phyloP scores from a whole-genome alignment of 2,329 filamentous ascomycete genomes.

The Claviceps sorghi region DNA sequence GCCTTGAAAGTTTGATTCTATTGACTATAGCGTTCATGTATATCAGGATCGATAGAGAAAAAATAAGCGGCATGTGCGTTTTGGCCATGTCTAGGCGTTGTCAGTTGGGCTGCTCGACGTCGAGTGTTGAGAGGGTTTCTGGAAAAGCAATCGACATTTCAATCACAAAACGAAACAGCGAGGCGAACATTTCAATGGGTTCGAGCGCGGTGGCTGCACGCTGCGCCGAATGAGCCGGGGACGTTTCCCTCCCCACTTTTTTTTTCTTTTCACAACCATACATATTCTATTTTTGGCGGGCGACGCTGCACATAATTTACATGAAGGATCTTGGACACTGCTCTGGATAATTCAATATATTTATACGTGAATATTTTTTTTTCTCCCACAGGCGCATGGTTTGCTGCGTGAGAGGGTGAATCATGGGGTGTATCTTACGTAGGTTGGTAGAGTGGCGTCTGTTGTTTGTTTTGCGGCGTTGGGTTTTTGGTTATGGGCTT shows the following conservation, averaged over 20 bases:
- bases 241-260: neutral
- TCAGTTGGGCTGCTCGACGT: neutral
- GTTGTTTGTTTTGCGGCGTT: no score
- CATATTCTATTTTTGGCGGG: neutral
- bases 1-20: constrained; percentile 5
- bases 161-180: neutral
- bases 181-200: neutral
- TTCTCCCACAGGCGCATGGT: neutral
- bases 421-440: no score
- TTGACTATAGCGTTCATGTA: constrained; percentile 12
- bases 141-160: neutral
- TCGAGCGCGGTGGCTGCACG: neutral
- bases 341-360: constrained; percentile 1
- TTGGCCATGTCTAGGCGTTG: constrained; percentile 8
- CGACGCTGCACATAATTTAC: neutral
- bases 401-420: no score
- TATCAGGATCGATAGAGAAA: constrained; percentile 12
- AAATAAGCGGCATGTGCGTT: constrained; percentile 1
- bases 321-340: neutral
- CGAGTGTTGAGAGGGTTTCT: neutral
- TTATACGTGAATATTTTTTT: neutral
- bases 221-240: neutral
- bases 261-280: neutral
- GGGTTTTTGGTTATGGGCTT: no score
- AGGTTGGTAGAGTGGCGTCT: no score